Conservation (phyloP, 176 grass and related monocot genomes). For the Musa schizocarpa region DNA sequence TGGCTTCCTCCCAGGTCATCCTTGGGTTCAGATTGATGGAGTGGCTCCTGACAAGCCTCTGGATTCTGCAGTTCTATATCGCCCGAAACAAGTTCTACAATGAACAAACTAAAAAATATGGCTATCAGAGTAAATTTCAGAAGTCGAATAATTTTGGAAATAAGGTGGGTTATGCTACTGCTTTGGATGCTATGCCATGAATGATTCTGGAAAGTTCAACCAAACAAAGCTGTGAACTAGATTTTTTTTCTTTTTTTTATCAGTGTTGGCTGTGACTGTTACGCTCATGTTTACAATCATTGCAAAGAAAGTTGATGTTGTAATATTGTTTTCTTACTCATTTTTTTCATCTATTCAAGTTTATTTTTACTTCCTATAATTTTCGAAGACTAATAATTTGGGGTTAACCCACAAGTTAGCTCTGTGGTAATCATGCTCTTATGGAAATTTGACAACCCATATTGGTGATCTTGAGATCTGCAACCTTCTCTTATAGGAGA, state of each 20-base stretch:
- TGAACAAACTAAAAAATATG: constrained; percentile 20
- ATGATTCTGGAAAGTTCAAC: background rate
- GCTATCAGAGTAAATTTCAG: constrained; percentile 1
- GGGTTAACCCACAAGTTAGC: background rate
- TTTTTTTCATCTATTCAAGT: too few relatives aligned
- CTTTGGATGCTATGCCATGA: background rate
- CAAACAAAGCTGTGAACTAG: background rate
- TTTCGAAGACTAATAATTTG: background rate
- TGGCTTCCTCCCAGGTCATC: constrained; percentile 3
- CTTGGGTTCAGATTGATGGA: constrained; percentile 11
- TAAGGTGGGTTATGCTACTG: background rate
- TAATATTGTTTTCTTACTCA: background rate
- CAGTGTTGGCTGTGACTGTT: background rate
- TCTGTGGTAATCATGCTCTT: background rate
- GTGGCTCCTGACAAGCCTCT: constrained; percentile 15
- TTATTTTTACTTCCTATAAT: background rate
- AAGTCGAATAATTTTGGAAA: background rate
- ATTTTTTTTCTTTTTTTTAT: background rate
- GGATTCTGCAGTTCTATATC: constrained; percentile 14
- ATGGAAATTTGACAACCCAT: too few relatives aligned
- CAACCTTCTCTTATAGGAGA: too few relatives aligned
- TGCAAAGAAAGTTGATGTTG: too few relatives aligned
- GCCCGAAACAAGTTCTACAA: constrained; percentile 9
- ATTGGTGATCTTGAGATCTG: too few relatives aligned
- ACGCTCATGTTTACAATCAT: background rate